These are phyloP conservation scores for Microdochium paspali DNA, from an alignment of 2,329 filamentous ascomycete genomes.

Conservation along the genomic window DNA sequence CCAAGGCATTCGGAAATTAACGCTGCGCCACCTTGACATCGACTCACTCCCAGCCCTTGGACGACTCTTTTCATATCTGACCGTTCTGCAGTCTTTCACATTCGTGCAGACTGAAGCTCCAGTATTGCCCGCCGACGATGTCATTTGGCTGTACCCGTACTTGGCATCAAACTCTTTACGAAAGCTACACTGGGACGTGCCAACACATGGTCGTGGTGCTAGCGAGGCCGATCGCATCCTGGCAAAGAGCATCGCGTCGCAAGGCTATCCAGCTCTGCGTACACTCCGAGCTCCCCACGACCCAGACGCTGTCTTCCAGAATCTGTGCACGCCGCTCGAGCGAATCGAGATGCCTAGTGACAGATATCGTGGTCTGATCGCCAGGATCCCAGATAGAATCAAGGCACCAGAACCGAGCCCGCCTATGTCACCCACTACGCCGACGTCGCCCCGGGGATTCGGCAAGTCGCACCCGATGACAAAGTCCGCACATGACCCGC, in stretches of 20 bases:
- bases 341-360: slow-evolving; percentile 42
- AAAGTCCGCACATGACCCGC: not conserved
- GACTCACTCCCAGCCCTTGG: slow-evolving; percentile 47
- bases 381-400: slow-evolving; percentile 9
- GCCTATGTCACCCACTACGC: slow-evolving; percentile 17
- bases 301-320: slow-evolving; percentile 59
- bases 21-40: slow-evolving; percentile 46
- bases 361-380: slow-evolving; percentile 27
- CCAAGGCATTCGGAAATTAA: slow-evolving; percentile 35
- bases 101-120: slow-evolving; percentile 47
- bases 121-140: slow-evolving; percentile 41
- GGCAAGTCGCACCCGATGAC: not conserved
- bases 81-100: slow-evolving; percentile 36
- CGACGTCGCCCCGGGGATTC: slow-evolving; percentile 19
- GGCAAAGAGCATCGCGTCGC: slow-evolving; percentile 49
- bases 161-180: slow-evolving; percentile 44
- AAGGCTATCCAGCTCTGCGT: slow-evolving; percentile 53
- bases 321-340: slow-evolving; percentile 54
- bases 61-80: slow-evolving; percentile 48
- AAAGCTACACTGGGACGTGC: slow-evolving; percentile 57
- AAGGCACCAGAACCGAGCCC: slow-evolving; percentile 8
- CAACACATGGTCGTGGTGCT: slow-evolving; percentile 32
- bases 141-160: slow-evolving; percentile 56
- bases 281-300: slow-evolving; percentile 58
- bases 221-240: slow-evolving; percentile 51